These are phyloP conservation scores for Lagerstroemia speciosa DNA, from an alignment of 345 rosid species.

Conservation along the genomic window DNA sequence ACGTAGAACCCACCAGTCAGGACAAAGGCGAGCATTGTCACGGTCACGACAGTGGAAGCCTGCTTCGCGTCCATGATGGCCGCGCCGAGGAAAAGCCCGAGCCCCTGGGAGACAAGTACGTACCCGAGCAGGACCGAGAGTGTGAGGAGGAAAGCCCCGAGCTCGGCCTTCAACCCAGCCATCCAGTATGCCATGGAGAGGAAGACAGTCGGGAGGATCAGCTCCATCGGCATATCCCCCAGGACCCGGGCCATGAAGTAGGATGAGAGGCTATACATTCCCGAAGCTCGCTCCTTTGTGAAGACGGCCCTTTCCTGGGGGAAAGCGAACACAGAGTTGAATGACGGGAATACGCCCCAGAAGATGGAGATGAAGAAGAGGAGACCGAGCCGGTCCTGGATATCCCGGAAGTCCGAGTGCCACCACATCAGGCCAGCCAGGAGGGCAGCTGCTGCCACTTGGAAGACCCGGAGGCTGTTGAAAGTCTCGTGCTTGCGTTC, in stretches of 20 bases:
- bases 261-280: conserved; percentile 84
- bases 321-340: conserved; percentile 70
- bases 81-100: conserved; percentile 78
- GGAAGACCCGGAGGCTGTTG: conserved; percentile 61
- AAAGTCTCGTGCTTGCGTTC: conserved; percentile 82
- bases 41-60: conserved; percentile 76
- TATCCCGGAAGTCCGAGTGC: conserved; percentile 62
- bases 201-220: conserved; percentile 70
- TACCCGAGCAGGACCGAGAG: conserved; percentile 55
- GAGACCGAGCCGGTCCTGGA: conserved; percentile 83
- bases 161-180: conserved; percentile 58
- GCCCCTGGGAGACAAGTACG: conserved; percentile 83
- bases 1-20: conserved; percentile 84
- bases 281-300: conserved; percentile 66
- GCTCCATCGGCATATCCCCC: conserved; percentile 89
- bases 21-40: conserved; percentile 85
- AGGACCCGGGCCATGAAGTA: conserved; percentile 83
- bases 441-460: conserved; percentile 57
- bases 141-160: conserved; percentile 40
- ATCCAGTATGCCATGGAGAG: conserved; percentile 69
- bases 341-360: conserved; percentile 94
- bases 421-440: conserved; percentile 86
- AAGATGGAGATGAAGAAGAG: conserved; percentile 79
- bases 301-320: conserved; percentile 86
- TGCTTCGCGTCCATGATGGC: conserved; percentile 86